These are phyloP conservation scores for Plenodomus lindquistii DNA, from an alignment of 2,329 filamentous ascomycete species.

Conservation along the genomic window DNA sequence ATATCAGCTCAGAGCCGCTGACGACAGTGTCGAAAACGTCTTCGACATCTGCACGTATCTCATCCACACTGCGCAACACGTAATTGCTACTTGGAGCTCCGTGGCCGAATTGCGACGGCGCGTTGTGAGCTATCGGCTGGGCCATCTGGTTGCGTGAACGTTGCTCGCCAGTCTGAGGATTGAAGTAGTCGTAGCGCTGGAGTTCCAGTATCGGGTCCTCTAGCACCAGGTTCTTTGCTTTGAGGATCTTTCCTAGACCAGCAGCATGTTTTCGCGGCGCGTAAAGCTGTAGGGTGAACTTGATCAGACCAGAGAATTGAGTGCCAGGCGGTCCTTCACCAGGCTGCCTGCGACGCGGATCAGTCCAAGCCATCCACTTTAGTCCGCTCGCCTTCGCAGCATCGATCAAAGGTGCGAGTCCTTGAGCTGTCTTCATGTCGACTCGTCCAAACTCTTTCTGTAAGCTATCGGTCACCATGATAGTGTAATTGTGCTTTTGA, in stretches of 20 bases:
- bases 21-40: conserved; percentile 85
- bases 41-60: conserved; percentile 82
- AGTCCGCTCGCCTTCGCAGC: conserved; percentile 61
- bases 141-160: conserved; percentile 18
- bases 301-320: conserved; percentile 34
- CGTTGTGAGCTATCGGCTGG: conserved; percentile 17
- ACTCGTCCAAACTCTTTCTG: conserved; percentile 75
- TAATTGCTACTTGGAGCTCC: conserved; percentile 16
- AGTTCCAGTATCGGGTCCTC: conserved; percentile 64
- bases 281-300: conserved; percentile 76
- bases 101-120: conserved; percentile 8
- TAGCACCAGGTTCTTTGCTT: conserved; percentile 68
- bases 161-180: conserved; percentile 63
- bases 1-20: conserved; percentile 70
- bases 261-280: conserved; percentile 69
- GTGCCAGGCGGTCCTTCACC: conserved; percentile 56
- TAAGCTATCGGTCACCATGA: conserved; percentile 74
- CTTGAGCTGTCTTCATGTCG: conserved; percentile 67
- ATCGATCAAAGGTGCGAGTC: conserved; percentile 75
- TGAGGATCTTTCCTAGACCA: conserved; percentile 69
- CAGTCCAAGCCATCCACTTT: conserved; percentile 73
- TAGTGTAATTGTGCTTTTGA: conserved; percentile 62
- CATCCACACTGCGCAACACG: conserved; percentile 61
- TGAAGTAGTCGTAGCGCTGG: conserved; percentile 70
- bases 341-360: conserved; percentile 63